A percentile compares a stretch with the other conserved stretches of the same genome.
Evolutionary conservation across 352 stramenopile genomes (phyloP).

Genomic region (Pythium pyrilobum): DNA sequence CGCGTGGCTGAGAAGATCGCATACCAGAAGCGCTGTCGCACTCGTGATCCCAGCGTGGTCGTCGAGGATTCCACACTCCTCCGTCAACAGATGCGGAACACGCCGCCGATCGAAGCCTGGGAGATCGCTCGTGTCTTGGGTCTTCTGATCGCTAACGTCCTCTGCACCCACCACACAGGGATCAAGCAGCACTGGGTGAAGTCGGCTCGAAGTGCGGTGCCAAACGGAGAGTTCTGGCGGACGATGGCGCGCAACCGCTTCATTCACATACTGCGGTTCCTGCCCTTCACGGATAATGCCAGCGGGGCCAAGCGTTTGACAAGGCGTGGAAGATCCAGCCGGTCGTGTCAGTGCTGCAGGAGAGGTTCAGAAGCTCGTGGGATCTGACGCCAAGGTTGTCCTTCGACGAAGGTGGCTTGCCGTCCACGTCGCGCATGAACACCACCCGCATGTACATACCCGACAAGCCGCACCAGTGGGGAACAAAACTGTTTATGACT

Average conservation of each 20-base stretch:
- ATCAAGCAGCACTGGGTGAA: constrained; percentile 23
- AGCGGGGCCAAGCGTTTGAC: no score
- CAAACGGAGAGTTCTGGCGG: neutral
- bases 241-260: neutral
- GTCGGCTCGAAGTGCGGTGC: constrained; percentile 5
- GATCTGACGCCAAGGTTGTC: constrained; percentile 9
- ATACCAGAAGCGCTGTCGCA: neutral
- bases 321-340: constrained; percentile 5
- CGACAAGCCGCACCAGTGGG: constrained; percentile 29
- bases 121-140: constrained; percentile 17
- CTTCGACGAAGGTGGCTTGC: constrained; percentile 27
- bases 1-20: neutral
- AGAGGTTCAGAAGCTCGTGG: neutral
- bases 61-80: neutral
- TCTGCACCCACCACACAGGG: constrained; percentile 10
- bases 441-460: constrained; percentile 30
- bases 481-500: constrained; percentile 28
- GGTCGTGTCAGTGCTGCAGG: neutral
- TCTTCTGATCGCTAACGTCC: constrained; percentile 17
- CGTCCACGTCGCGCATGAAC: constrained; percentile 17
- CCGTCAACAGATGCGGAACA: constrained; percentile 5
- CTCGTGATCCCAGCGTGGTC: neutral
- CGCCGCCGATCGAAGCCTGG: constrained; percentile 1
- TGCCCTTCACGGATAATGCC: constrained; percentile 4
- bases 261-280: neutral